Base-by-base conservation (phyloP, 2,329 filamentous ascomycete genomes). In the Trichophyton verrucosum region DNA sequence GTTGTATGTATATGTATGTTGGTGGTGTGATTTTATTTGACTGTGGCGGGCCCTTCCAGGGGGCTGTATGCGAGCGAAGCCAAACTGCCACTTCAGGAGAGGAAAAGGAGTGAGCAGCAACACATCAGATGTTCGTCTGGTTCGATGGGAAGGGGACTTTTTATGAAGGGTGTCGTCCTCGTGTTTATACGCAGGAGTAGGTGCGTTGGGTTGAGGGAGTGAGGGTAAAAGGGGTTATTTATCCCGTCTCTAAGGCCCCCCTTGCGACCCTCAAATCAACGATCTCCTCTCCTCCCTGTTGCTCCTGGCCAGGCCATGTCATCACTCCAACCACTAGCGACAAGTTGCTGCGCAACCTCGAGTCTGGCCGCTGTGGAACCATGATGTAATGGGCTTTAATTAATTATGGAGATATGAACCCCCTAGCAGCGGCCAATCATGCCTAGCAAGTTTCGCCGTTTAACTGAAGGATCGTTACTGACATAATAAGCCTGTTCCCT, bases 361-460 rank as follows among this genome's bases (percentile, higher is more conserved):
- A 53, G 49, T 53, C 49, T 53, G 49, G 24, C 49, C 49, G 49
- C 49, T 27, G 49, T 53, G 49, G 49, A 30, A 53, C 49, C 49
- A 53, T 53, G 49, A 53, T 53, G 49, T 24, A 53, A 53, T 53
- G 49, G 22, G 49, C 22, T 53, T 47, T 47, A 47, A 47, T 47
- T 47, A 47, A 47, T 22, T 47, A 47, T 47, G 44, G 44, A 47
- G 44, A 47, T 47, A 24, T 20, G 44, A 47, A 47, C 44, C 44
- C 38, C 49, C 49, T 33, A 53, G 49, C 49, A 33, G 22, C 22
- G 22, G 22, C 49, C 49, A 53, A 53, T 53, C 22, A 53, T 33
- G 15, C 49, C 44, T 47, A 24, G 20, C 40, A 47, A 11, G 44
- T 47, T 47, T 47, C 44, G 44, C 44, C 44, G 44, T 47, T 47